A percentile compares a stretch with the other conserved stretches of the same genome.
Conservation (phyloP, 805 yeast genomes). For the Lachancea fermentati region DNA sequence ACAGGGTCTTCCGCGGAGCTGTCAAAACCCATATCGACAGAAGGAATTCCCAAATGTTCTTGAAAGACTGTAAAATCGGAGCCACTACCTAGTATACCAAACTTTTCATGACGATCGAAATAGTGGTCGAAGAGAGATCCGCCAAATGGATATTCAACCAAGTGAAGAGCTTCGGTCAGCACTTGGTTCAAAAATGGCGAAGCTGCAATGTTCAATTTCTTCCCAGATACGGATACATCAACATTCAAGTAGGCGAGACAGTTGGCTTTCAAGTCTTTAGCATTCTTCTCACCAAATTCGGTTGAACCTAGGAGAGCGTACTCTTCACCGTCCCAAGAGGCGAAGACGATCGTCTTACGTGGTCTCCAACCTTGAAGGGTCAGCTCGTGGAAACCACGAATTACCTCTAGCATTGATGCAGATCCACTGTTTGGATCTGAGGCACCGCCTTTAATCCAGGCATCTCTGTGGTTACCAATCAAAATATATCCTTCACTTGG, state of each 20-base stretch:
- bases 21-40: constrained; percentile 55
- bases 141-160: constrained; percentile 42
- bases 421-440: constrained; percentile 77
- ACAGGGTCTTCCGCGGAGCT: constrained; percentile 45
- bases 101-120: constrained; percentile 20
- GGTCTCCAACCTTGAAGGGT: constrained; percentile 59
- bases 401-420: constrained; percentile 58
- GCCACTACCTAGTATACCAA: constrained; percentile 58
- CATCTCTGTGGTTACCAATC: constrained; percentile 74
- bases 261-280: constrained; percentile 40
- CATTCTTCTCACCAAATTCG: constrained; percentile 65
- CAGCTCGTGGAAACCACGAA: constrained; percentile 51
- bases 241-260: constrained; percentile 65
- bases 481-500: constrained; percentile 48
- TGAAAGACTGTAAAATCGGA: constrained; percentile 61
- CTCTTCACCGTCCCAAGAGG: constrained; percentile 85
- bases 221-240: constrained; percentile 61
- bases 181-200: constrained; percentile 54
- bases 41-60: constrained; percentile 55
- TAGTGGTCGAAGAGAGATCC: constrained; percentile 35
- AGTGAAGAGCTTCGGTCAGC: constrained; percentile 40
- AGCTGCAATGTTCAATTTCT: constrained; percentile 41
- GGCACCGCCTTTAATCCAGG: constrained; percentile 77
- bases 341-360: constrained; percentile 54
- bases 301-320: constrained; percentile 71